These are phyloP conservation scores for Fusarium sp. DNA, from an alignment of 2,329 filamentous ascomycete genomes.

Conservation along the genomic window DNA sequence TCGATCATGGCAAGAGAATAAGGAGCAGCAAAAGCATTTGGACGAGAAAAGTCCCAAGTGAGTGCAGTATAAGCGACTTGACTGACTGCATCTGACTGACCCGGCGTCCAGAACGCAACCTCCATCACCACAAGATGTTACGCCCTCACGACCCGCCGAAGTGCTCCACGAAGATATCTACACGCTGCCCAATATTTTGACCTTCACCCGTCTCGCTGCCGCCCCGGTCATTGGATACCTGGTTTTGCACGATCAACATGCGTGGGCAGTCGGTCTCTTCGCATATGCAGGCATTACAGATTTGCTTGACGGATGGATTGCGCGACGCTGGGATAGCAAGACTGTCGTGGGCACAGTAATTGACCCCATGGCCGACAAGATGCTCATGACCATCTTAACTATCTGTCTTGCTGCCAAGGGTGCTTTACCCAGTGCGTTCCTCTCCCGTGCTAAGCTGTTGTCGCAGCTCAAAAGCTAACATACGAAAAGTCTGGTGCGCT, in stretches of 20 bases:
- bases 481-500: conserved; percentile 80
- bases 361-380: conserved; percentile 97
- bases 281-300: conserved; percentile 93
- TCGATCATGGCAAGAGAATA: conserved; percentile 36
- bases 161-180: conserved; percentile 84
- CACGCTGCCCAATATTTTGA: conserved; percentile 94
- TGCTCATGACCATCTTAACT: conserved; percentile 92
- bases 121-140: neutral
- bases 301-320: conserved; percentile 93
- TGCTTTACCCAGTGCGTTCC: conserved; percentile 75
- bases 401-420: conserved; percentile 87
- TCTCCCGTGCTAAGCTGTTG: neutral
- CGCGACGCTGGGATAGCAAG: conserved; percentile 85
- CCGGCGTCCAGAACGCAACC: conserved; percentile 15
- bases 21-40: conserved; percentile 20
- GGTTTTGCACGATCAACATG: conserved; percentile 84
- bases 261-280: conserved; percentile 85
- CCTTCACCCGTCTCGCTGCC: conserved; percentile 83
- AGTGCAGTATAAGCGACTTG: neutral
- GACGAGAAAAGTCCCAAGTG: conserved; percentile 13
- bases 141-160: conserved; percentile 8
- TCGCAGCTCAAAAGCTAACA: conserved; percentile 1
- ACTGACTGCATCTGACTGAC: conserved; percentile 3
- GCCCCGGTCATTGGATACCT: conserved; percentile 90
- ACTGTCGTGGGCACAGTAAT: conserved; percentile 96